phyloP scores from a whole-genome alignment of 2,329 filamentous ascomycete genomes.

The Aureobasidium sp. region DNA sequence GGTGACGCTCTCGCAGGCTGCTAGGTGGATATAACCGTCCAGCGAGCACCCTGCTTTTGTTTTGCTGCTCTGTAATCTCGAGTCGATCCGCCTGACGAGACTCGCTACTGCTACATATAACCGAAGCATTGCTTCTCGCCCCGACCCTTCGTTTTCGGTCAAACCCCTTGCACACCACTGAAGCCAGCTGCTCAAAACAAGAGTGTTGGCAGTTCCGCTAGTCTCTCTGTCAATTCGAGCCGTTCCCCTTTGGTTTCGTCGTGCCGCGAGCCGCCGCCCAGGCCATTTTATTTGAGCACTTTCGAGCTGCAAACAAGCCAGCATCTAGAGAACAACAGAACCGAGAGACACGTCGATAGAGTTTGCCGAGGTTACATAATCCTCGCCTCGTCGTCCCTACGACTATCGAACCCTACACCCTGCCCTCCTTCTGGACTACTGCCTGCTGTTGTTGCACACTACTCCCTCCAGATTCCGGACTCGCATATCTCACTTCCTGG shows the following conservation, averaged over 20 bases:
- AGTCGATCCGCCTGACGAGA: conserved; percentile 4
- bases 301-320: background rate
- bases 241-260: background rate
- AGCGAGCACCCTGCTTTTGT: conserved; percentile 3
- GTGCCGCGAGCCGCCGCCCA: conserved; percentile 3
- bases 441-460: background rate
- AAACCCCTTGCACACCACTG: background rate
- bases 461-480: background rate
- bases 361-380: background rate
- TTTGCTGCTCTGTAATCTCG: conserved; percentile 10
- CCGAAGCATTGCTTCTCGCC: background rate
- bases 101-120: background rate
- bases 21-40: conserved; percentile 1
- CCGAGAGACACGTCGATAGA: background rate
- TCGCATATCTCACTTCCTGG: conserved; percentile 21
- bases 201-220: background rate
- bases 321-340: background rate
- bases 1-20: background rate
- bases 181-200: background rate
- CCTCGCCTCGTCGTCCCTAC: conserved; percentile 29
- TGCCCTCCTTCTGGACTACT: background rate
- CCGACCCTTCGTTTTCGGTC: background rate
- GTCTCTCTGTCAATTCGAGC: background rate
- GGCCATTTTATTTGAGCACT: background rate
- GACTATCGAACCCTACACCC: background rate